Evolutionary conservation across 208 protist species (phyloP).

Genomic region (Phytomonas sp.): DNA sequence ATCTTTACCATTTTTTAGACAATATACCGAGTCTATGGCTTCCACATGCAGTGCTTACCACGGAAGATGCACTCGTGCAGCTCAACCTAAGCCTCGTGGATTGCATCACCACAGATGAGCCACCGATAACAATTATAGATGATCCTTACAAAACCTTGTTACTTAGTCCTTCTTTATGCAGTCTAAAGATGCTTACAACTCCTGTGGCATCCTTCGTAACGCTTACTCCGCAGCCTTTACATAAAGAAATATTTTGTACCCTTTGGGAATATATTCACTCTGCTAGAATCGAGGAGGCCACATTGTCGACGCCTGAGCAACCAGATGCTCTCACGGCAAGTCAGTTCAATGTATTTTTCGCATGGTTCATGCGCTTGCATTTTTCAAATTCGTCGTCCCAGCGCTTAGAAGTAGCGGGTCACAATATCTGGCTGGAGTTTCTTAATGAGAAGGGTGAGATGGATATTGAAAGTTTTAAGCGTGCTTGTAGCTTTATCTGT

Average conservation of each 20-base stretch:
- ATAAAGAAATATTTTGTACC: constrained; percentile 44
- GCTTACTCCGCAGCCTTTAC: constrained; percentile 18
- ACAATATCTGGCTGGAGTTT: constrained; percentile 37
- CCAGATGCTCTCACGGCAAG: constrained; percentile 14
- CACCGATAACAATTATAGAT: constrained; percentile 40
- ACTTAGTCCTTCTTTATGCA: constrained; percentile 3
- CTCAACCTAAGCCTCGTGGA: constrained; percentile 44
- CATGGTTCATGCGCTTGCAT: constrained; percentile 61
- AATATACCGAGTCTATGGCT: constrained; percentile 36
- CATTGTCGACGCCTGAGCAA: constrained; percentile 12
- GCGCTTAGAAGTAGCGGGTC: constrained; percentile 38
- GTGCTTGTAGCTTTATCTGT: constrained; percentile 43
- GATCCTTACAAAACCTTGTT: constrained; percentile 38
- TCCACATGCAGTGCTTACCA: constrained; percentile 18
- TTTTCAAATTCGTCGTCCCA: constrained; percentile 51
- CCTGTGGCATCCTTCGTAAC: constrained; percentile 22
- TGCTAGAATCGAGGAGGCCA: neutral
- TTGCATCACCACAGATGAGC: constrained; percentile 67
- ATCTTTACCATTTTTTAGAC: constrained; percentile 40
- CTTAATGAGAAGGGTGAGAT: constrained; percentile 39
- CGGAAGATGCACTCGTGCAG: constrained; percentile 16
- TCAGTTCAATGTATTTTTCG: constrained; percentile 63
- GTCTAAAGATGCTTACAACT: neutral
- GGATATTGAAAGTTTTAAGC: constrained; percentile 34
- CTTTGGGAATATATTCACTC: constrained; percentile 23